Evolutionary conservation across 371 early-diverging fungal genomes (phyloP).

Genomic region (Haplosporangium sp.): DNA sequence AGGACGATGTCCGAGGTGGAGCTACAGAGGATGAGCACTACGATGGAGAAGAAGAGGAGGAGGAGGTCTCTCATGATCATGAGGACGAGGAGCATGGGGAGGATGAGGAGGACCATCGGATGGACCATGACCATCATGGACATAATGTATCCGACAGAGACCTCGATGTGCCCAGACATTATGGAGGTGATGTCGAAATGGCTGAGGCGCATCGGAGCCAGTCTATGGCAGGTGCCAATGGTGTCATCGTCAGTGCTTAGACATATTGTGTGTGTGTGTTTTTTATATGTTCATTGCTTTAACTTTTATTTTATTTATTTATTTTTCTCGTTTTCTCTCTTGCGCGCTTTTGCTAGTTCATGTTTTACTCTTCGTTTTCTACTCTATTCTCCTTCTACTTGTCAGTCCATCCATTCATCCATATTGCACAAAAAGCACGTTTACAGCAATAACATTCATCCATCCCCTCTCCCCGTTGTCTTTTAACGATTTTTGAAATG

Average conservation of each 20-base stretch:
- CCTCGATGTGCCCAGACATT: not conserved
- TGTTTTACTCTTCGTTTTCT: conserved; percentile 6
- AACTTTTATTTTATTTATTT: not conserved
- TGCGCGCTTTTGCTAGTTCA: not conserved
- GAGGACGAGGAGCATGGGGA: conserved; percentile 8
- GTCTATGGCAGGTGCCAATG: too few relatives aligned
- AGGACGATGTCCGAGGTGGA: conserved; percentile 25
- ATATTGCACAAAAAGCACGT: too few relatives aligned
- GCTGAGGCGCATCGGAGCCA: conserved; percentile 18
- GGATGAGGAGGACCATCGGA: not conserved
- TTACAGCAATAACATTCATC: too few relatives aligned
- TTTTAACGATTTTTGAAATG: conserved; percentile 1
- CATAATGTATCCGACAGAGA: not conserved
- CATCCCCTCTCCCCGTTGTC: not conserved
- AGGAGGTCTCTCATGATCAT: conserved; percentile 4
- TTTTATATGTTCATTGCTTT: conserved; percentile 8
- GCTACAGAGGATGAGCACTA: conserved; percentile 24
- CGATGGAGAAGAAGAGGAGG: conserved; percentile 14
- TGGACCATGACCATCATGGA: conserved; percentile 9
- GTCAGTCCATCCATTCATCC: too few relatives aligned
- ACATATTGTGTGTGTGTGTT: conserved; percentile 11
- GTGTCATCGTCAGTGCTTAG: not conserved
- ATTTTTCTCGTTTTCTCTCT: not conserved
- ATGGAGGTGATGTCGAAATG: conserved; percentile 25
- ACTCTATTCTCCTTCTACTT: not conserved